Evolutionary conservation across 306 rosid genomes (phyloP).

Genomic region (Malus asiatica): DNA sequence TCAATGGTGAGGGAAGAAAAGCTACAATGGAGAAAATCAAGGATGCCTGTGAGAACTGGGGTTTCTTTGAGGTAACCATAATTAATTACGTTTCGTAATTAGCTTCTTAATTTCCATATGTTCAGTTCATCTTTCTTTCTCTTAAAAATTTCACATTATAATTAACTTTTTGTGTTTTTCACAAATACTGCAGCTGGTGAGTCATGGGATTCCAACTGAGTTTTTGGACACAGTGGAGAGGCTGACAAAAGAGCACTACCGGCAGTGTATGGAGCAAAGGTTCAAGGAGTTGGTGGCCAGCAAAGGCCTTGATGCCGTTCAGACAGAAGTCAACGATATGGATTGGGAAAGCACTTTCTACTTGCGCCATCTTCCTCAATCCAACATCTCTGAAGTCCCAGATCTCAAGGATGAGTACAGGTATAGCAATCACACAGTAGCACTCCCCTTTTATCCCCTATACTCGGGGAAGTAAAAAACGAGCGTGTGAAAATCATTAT

Average conservation of each 20-base stretch:
- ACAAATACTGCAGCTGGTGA: conserved; percentile 40
- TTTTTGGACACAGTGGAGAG: conserved; percentile 71
- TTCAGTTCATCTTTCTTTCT: not conserved
- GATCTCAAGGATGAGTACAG: conserved; percentile 69
- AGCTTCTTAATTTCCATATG: not conserved
- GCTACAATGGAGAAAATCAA: conserved; percentile 57
- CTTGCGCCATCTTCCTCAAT: conserved; percentile 65
- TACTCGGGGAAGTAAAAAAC: not conserved
- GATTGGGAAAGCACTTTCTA: conserved; percentile 88
- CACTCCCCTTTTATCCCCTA: not conserved
- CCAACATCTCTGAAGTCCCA: conserved; percentile 61
- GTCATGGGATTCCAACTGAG: conserved; percentile 61
- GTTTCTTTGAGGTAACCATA: conserved; percentile 76
- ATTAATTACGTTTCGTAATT: not conserved
- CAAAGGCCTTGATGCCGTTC: conserved; percentile 51
- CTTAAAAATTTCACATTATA: not conserved
- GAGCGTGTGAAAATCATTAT: not conserved
- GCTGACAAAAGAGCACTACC: conserved; percentile 71
- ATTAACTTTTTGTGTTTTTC: not conserved
- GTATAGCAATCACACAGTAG: conserved; percentile 15
- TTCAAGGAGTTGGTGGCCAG: conserved; percentile 49
- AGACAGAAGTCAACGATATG: conserved; percentile 61
- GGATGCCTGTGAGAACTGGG: conserved; percentile 95
- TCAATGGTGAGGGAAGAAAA: conserved; percentile 61
- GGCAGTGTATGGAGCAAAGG: conserved; percentile 63